phyloP scores from a whole-genome alignment of 495 filamentous ascomycete species.

The Xylaria castorea region DNA sequence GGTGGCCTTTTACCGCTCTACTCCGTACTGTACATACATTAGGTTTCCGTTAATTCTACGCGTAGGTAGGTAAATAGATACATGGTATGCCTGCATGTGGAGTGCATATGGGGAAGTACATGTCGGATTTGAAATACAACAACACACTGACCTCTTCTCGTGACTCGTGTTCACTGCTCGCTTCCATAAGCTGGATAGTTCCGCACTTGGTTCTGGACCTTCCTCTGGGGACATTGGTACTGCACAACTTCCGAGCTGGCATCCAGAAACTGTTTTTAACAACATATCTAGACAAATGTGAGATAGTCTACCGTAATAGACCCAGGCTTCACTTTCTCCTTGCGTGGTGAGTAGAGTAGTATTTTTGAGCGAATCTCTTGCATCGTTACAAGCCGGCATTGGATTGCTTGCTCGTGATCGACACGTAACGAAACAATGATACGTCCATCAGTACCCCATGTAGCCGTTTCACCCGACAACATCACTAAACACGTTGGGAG shows the following conservation, averaged over 20 bases:
- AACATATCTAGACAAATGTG: neutral
- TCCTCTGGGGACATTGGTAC: neutral
- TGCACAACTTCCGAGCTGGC: neutral
- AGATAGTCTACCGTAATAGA: neutral
- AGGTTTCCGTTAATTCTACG: neutral
- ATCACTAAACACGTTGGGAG: conserved; percentile 5
- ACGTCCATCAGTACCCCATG: neutral
- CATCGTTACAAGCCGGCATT: neutral
- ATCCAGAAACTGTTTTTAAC: neutral
- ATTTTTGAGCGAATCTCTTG: neutral
- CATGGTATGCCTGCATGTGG: neutral
- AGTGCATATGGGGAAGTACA: conserved; percentile 2
- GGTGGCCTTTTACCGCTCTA: too few relatives aligned
- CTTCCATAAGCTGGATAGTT: neutral
- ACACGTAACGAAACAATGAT: conserved; percentile 13
- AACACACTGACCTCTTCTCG: neutral
- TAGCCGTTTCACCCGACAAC: conserved; percentile 12
- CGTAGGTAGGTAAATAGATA: neutral
- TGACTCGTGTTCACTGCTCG: neutral
- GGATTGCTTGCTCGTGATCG: conserved; percentile 4
- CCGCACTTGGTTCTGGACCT: neutral
- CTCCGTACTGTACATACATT: too few relatives aligned
- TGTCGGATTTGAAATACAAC: conserved; percentile 14
- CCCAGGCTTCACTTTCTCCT: neutral
- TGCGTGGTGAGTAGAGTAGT: neutral